Conservation (phyloP, 768 basidiomycete genomes). For the Daedaleopsis sinensis region DNA sequence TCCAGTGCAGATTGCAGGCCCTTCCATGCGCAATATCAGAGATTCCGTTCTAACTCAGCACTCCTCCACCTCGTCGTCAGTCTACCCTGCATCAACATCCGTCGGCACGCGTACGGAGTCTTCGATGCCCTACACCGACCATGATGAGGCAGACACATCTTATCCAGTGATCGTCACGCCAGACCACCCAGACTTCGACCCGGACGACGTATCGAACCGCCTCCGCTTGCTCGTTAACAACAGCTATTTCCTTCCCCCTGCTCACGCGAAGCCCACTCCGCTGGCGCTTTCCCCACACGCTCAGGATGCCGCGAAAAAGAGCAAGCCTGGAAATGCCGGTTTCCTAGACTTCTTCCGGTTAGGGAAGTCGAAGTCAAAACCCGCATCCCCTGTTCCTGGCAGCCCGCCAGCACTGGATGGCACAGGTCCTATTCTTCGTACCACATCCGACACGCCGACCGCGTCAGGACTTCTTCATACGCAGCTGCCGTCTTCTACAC, state of each 20-base stretch:
- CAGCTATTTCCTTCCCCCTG: conserved; percentile 87
- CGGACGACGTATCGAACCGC: conserved; percentile 85
- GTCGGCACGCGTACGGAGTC: conserved; percentile 67
- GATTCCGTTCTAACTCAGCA: conserved; percentile 61
- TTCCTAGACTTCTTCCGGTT: conserved; percentile 77
- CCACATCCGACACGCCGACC: conserved; percentile 67
- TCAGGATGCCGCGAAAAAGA: conserved; percentile 42
- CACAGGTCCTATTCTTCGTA: conserved; percentile 44
- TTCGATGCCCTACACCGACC: conserved; percentile 57
- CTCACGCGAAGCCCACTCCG: conserved; percentile 79
- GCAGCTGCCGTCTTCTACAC: conserved; percentile 37
- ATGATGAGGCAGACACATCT: conserved; percentile 42
- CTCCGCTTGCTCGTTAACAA: conserved; percentile 84
- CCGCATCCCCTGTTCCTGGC: conserved; percentile 43
- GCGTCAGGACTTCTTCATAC: conserved; percentile 40
- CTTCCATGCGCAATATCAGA: conserved; percentile 33
- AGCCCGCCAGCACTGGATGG: conserved; percentile 26
- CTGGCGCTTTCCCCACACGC: conserved; percentile 58
- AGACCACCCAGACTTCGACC: conserved; percentile 39
- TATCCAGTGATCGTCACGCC: conserved; percentile 28
- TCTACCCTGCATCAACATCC: conserved; percentile 76
- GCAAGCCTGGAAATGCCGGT: conserved; percentile 48
- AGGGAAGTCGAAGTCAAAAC: conserved; percentile 68
- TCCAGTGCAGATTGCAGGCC: conserved; percentile 19
- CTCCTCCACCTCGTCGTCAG: conserved; percentile 72